Base-by-base conservation (phyloP, 2,329 filamentous ascomycete genomes). In the Aquanectria penicillioides region DNA sequence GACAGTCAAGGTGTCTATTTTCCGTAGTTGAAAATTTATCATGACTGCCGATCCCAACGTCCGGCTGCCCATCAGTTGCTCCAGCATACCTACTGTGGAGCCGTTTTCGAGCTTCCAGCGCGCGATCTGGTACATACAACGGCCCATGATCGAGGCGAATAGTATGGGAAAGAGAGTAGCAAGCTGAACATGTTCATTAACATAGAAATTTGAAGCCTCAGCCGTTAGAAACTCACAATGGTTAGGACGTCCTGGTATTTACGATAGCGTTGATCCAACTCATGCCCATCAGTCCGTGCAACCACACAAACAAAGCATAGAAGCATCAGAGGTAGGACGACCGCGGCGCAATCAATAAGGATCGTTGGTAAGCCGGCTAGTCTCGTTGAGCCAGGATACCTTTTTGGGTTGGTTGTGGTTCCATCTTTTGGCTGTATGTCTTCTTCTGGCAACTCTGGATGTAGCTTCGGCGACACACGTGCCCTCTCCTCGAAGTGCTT, bases 21-120 rank as follows among this genome's bases (percentile, higher is more conserved):
- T 26, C 28, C 31, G 18, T 4, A 58, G 49, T n/a, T 48, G 38
- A 40, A 47, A 25, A 8, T 52, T 52, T 4, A 52, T 53, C 8
- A 37, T 6, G 7, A 61, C 12, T 8, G 54, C 38, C 2, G 48
- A 34, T 3, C 58, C 53, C 11, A 63, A 20, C 4, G 61, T 63
- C 2, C 50, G 53, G 6, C 61, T 63, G 5, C 61, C 54, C 6
- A 62, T 55, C 6, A 62, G 20, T 10, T 62, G 59, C n/a, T 62
- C 61, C 1, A 63, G 50, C 5, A 40, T 29, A 1, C 28, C 26
- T 11, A 63, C 12, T 0, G 58, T 47, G 4, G 50, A 28, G 1
- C 61, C 61, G 4, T 49, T 43, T 25, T 63, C 58, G 0, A 63
- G 36, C 18, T 34, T 62, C 49, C 51, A 64, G 8, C 51, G 37